A percentile compares a stretch with the other conserved stretches of the same genome.
Evolutionary conservation across 805 yeast species (phyloP).

Genomic region (Wickerhamiella bombiphila): DNA sequence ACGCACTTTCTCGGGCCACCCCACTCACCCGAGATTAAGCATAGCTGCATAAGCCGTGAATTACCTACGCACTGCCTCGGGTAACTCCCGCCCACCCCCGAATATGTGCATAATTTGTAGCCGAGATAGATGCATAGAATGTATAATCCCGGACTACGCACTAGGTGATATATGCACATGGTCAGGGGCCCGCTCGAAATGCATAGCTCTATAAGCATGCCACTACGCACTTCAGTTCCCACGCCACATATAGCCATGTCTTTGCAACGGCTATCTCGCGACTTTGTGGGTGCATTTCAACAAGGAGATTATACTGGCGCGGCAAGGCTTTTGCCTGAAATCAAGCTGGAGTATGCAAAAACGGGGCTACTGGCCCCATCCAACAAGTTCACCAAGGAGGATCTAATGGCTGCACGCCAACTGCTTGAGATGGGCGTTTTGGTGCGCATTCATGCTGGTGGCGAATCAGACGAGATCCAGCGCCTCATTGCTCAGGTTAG

Average conservation of each 20-base stretch:
- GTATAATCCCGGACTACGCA: too few relatives aligned
- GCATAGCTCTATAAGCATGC: too few relatives aligned
- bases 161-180: too few relatives aligned
- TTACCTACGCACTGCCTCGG: too few relatives aligned
- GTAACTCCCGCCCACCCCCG: too few relatives aligned
- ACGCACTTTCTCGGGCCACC: too few relatives aligned
- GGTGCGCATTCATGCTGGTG: slow-evolving; percentile 48
- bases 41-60: too few relatives aligned
- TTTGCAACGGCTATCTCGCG: slow-evolving; percentile 52
- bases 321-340: slow-evolving; percentile 45
- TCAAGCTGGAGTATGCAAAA: slow-evolving; percentile 68
- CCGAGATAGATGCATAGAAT: too few relatives aligned
- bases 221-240: neutral
- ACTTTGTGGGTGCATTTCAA: slow-evolving; percentile 51
- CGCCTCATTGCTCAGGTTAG: slow-evolving; percentile 59
- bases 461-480: slow-evolving; percentile 47
- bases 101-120: too few relatives aligned
- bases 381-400: slow-evolving; percentile 29
- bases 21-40: too few relatives aligned
- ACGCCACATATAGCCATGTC: slow-evolving; percentile 23
- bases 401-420: slow-evolving; percentile 62
- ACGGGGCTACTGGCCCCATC: slow-evolving; percentile 63
- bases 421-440: slow-evolving; percentile 83
- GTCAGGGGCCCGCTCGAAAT: too few relatives aligned
- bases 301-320: slow-evolving; percentile 48